phyloP scores from a whole-genome alignment of 2,329 filamentous ascomycete genomes.

The Huntiella moniliformis region DNA sequence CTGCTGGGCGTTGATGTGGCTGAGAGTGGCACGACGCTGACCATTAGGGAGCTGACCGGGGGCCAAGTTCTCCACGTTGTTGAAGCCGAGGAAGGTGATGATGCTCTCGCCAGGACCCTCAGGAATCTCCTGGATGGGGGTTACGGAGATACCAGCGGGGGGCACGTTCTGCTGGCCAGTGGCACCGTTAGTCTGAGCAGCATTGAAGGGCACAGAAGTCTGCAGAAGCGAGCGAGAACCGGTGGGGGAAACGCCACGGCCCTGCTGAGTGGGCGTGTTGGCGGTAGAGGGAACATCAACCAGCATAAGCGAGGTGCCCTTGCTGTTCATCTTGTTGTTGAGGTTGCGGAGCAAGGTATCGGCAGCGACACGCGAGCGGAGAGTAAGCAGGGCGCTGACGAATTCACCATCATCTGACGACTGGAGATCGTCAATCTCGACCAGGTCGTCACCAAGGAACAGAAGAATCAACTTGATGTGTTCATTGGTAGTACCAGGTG shows the following conservation, averaged over 20 bases:
- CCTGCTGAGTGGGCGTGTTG: slow-evolving; percentile 10
- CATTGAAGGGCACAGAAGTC: slow-evolving; percentile 7
- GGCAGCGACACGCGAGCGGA: slow-evolving; percentile 9
- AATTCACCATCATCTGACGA: slow-evolving; percentile 5
- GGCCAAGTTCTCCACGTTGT: slow-evolving; percentile 14
- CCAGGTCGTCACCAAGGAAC: slow-evolving; percentile 9
- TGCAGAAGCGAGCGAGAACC: slow-evolving; percentile 1
- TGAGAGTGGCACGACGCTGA: slow-evolving; percentile 12
- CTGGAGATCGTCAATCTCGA: slow-evolving; percentile 7
- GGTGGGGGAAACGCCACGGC: slow-evolving; percentile 7
- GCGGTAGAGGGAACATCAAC: slow-evolving; percentile 8
- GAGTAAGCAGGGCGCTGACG: slow-evolving; percentile 5
- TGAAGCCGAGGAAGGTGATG: slow-evolving; percentile 16
- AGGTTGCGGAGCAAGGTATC: slow-evolving; percentile 8
- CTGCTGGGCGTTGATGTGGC: slow-evolving; percentile 5
- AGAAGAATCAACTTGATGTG: slow-evolving; percentile 9
- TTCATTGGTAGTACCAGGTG: slow-evolving; percentile 4
- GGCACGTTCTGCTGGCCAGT: slow-evolving; percentile 54
- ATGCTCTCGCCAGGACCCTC: slow-evolving; percentile 1
- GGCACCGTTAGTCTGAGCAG: slow-evolving; percentile 26
- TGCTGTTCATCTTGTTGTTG: slow-evolving; percentile 11
- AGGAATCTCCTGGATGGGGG: slow-evolving; percentile 24
- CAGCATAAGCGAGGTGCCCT: slow-evolving; percentile 6
- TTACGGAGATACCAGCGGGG: slow-evolving; percentile 44
- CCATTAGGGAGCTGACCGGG: slow-evolving; percentile 27